Base-by-base conservation (phyloP, 163 green algal genomes). In the Chlamydomonas reinhardtii region DNA sequence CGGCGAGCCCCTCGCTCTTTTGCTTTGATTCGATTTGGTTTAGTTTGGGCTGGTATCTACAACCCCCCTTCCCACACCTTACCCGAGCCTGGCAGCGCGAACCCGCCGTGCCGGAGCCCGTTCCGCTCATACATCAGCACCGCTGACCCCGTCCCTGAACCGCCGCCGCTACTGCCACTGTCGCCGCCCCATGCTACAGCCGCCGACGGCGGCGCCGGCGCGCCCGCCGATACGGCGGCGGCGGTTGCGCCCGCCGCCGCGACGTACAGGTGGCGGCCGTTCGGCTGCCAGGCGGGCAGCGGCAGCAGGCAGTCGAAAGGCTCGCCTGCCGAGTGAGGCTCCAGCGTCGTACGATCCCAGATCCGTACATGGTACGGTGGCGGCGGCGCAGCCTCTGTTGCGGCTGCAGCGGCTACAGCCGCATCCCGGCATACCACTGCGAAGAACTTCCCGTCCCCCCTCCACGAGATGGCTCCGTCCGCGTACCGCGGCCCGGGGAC, bases 51-150 rank as follows among this genome's bases (percentile, higher is more conserved):
- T 48, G 39, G 39, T 48, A 8, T 8, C 8, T 8, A 48, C 39
- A 56, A 17, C 5, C 48, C 48, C 14, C 48, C 11, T 56, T 1
- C 48, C 48, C 17, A 78, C 34, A 24, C 72, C 52, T 27, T 8
- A 70, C 52, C 73, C 24, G 31, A 15, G 3, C 52, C 31, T 0
- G 73, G 73, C 34, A 98, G 22, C 64, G 94, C 90, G 88, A 99
- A 99, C 34, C 88, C 87, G 43, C 95, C 96, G 77, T 98, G 96
- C 66, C 87, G 89, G 70, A 99, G 90, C 11, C 96, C 97, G 86
- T 99, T 99, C 39, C 90, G 84, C 92, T 99, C 97, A 83, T 93
- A 98, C 66, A 99, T 89, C 54, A 96, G 61, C 62, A 99, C 92
- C 2, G 75, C 64, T 24, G 59, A 61, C 65, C 68, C 39, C 59